Conservation (phyloP, 2,329 filamentous ascomycete species). For the Ophiostoma populinum region DNA sequence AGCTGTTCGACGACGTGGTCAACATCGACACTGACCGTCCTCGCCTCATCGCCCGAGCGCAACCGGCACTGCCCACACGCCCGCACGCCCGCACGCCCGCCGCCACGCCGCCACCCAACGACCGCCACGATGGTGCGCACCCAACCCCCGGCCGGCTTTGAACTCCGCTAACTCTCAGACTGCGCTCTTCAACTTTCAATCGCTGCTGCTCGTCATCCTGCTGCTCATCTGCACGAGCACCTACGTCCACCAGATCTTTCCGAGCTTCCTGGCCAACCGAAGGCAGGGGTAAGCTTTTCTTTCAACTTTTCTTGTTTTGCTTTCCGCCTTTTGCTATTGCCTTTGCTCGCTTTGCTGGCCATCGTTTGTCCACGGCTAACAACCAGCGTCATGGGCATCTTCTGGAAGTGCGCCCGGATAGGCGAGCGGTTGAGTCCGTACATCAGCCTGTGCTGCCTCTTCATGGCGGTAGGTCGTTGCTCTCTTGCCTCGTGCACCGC, state of each 20-base stretch:
- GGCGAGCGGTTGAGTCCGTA: conserved; percentile 90
- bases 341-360: background rate
- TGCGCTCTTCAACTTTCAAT: conserved; percentile 97
- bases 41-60: no score
- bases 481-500: background rate
- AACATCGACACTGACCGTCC: no score
- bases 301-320: conserved; percentile 17
- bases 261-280: conserved; percentile 78
- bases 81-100: background rate
- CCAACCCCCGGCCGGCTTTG: no score
- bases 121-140: conserved; percentile 2
- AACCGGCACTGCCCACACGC: background rate
- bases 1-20: no score
- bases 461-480: conserved; percentile 58
- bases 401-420: conserved; percentile 91
- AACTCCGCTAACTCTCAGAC: conserved; percentile 36
- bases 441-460: conserved; percentile 78
- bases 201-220: conserved; percentile 81
- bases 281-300: conserved; percentile 44
- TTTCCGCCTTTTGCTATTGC: conserved; percentile 16
- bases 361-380: conserved; percentile 18
- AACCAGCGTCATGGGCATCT: conserved; percentile 57
- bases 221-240: conserved; percentile 92
- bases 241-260: conserved; percentile 81
- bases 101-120: no score